Base-by-base conservation (phyloP, 352 stramenopile species). In the Hyaloperonospora brassicae region DNA sequence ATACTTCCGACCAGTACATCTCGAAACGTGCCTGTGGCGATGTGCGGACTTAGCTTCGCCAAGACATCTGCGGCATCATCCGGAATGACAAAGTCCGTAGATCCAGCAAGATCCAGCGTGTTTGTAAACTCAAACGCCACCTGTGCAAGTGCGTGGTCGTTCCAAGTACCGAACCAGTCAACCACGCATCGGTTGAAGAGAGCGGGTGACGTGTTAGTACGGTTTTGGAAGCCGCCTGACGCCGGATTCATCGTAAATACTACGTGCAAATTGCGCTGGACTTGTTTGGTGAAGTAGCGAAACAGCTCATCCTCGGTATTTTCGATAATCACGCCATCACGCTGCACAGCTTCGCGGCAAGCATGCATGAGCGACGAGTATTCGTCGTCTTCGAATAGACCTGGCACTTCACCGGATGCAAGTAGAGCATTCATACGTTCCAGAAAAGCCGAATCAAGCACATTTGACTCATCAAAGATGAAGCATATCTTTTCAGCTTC, bases 201-300 rank as follows among this genome's bases (percentile, higher is more conserved):
- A 54, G 98, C 97, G 6, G 98, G 98, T 54, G 95, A 99, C 10
- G 97, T 99, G 22, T 98, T 98, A 51, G 95, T 98, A 54, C 97
- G 88, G 50, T 86, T 91, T 61, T 94, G 92, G 82, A 97, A 98
- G 62, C 98, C 95, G 23, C 93, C 95, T 7, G 93, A 95, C 36
- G 95, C 96, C 46, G 98, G 97, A 66, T 99, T 99, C 92, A 99
- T 99, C 10, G 97, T 99, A 63, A 99, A 99, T 13, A 99, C 97
- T 13, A 99, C 96, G 74, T 99, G 98, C 27, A 99, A 76, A 64
- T 99, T 99, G 7, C 93, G 79, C 66, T 99, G 97, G 8, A 99
- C 97, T 68, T 98, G 87, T 24, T 80, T 84, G 0, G 97, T 99
- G 60, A 99, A 99, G 60, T 98, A 94, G 14, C 86, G 74, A 65